Evolutionary conservation across 1,284 basidiomycete genomes (phyloP), one percentile per base, ranked within the genome.

Genomic region (Ganoderma boninense): DNA sequence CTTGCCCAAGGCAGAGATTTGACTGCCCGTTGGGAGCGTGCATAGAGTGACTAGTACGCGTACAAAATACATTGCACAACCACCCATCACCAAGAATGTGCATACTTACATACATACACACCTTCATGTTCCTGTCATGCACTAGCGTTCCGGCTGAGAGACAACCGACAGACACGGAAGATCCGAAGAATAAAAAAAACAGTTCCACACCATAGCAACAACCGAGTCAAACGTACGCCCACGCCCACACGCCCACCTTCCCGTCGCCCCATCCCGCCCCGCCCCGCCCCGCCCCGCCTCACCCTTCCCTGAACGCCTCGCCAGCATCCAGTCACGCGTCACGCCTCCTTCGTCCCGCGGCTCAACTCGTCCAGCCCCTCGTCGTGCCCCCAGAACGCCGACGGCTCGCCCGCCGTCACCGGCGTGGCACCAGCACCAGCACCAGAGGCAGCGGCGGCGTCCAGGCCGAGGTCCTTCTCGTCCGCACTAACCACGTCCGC

Each of bases 281-380:
- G 10, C 44, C 49, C 11, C 29, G 20, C 42, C 10, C 64, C 40
- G 38, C 46, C 35, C 18, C 29, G 6, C 42, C 23, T 23, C 18
- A 54, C n/a, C 14, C 40, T 26, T 26, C 23, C 49, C n/a, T 8
- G 29, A 32, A 32, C 4, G 29, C 29, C 29, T 32, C 29, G 29
- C 29, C 29, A 32, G 29, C 29, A 18, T 49, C 10, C n/a, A n/a
- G 4, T 49, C 46, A 40, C 44, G 42, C 40, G 43, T 74, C 72
- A 89, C 29, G 83, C 84, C 72, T 91, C 89, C 80, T 92, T 92
- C 66, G 86, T 84, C n/a, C 86, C 84, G 77, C 87, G 86, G 72
- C 82, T 82, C 74, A 92, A 89, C 81, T 92, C 91, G 61, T 90
- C 88, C 64, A 89, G 71, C 4, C 91, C 91, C 74, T 92, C 91